Conservation (phyloP, 73 alveolate species). For the Tetrahymena thermophila region DNA sequence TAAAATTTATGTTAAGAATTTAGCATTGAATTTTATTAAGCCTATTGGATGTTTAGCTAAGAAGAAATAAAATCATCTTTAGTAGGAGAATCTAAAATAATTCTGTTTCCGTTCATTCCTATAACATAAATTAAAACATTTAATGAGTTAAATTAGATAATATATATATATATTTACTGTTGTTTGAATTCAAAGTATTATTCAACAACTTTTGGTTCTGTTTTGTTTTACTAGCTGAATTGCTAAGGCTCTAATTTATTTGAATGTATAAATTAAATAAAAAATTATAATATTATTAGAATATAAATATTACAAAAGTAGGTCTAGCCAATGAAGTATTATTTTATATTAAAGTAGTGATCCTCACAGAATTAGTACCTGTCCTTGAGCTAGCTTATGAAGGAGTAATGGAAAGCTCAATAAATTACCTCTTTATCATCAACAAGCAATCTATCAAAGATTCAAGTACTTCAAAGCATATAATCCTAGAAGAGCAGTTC, state of each 20-base stretch:
- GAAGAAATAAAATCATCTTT: neutral
- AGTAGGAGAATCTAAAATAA: neutral
- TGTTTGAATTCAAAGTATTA: neutral
- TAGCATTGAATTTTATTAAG: neutral
- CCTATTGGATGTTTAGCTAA: neutral
- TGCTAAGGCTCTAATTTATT: neutral
- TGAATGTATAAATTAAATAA: neutral
- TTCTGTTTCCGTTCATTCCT: neutral
- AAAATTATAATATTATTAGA: too few relatives aligned
- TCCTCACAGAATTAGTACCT: neutral
- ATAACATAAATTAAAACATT: too few relatives aligned
- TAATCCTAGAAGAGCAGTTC: constrained; percentile 48
- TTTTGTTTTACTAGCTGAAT: constrained; percentile 1
- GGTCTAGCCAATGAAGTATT: neutral
- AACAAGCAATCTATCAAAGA: constrained; percentile 54
- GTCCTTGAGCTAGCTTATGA: neutral
- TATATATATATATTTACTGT: neutral
- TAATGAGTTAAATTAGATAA: too few relatives aligned
- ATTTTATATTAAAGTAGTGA: constrained; percentile 11
- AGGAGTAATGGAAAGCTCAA: constrained; percentile 39
- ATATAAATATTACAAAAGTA: neutral
- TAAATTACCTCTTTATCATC: constrained; percentile 56
- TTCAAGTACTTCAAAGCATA: constrained; percentile 59
- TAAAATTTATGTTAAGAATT: neutral
- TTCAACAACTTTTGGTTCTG: neutral